These are phyloP conservation scores for Mytilinidion resinicola DNA, from an alignment of 495 filamentous ascomycete genomes.

Conservation along the genomic window DNA sequence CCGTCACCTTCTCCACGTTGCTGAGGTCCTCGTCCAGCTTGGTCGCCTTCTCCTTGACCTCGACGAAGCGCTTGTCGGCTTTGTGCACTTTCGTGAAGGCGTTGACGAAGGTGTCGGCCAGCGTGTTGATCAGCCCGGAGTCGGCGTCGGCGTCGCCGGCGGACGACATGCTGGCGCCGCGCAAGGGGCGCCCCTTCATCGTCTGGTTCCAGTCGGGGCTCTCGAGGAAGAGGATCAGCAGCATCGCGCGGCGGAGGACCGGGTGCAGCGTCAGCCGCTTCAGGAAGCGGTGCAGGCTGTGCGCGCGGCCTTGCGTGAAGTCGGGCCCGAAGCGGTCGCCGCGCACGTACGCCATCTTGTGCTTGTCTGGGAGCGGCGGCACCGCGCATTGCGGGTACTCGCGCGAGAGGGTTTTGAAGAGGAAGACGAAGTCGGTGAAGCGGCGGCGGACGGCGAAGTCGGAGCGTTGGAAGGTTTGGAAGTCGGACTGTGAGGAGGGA, in stretches of 20 bases:
- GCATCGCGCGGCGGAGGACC: slow-evolving; percentile 70
- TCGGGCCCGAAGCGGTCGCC: slow-evolving; percentile 92
- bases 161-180: slow-evolving; percentile 51
- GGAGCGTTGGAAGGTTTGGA: slow-evolving; percentile 79
- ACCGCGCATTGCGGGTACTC: slow-evolving; percentile 90
- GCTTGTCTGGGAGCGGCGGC: slow-evolving; percentile 92
- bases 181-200: slow-evolving; percentile 68
- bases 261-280: slow-evolving; percentile 83
- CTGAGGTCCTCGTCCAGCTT: slow-evolving; percentile 92
- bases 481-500: slow-evolving; percentile 63
- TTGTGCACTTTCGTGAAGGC: slow-evolving; percentile 95
- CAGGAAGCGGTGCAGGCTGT: slow-evolving; percentile 88
- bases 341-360: slow-evolving; percentile 96
- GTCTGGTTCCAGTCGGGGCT: slow-evolving; percentile 91
- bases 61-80: slow-evolving; percentile 88
- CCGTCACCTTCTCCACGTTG: slow-evolving; percentile 89
- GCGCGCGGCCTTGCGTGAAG: slow-evolving; percentile 83
- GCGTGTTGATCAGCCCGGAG: slow-evolving; percentile 72
- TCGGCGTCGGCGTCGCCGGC: slow-evolving; percentile 44
- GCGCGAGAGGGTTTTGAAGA: slow-evolving; percentile 79
- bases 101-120: slow-evolving; percentile 95
- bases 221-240: slow-evolving; percentile 86
- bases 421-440: slow-evolving; percentile 96
- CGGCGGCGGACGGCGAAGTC: slow-evolving; percentile 73
- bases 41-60: slow-evolving; percentile 85